Percentiles rank a stretch among this genome's conserved stretches.
Evolutionary conservation across 2,329 filamentous ascomycete genomes (phyloP).

Genomic region (Tolypocladium album): DNA sequence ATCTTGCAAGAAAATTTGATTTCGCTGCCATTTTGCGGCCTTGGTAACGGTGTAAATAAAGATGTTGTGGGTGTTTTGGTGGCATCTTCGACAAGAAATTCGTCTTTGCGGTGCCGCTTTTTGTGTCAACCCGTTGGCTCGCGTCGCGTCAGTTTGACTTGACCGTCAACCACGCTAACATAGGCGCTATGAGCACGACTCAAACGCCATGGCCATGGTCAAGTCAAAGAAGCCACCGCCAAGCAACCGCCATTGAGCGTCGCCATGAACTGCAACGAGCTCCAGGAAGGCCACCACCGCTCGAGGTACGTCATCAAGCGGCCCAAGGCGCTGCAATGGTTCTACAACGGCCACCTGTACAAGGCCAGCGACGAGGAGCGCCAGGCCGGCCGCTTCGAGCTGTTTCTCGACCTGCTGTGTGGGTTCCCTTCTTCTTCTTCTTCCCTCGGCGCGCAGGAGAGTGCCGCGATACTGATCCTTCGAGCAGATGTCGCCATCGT

Average conservation of each 20-base stretch:
- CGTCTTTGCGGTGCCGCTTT: too few relatives aligned
- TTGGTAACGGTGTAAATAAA: too few relatives aligned
- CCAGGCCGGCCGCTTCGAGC: constrained; percentile 34
- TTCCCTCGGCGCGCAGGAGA: neutral
- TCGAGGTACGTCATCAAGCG: constrained; percentile 24
- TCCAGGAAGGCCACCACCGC: constrained; percentile 17
- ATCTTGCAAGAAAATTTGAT: too few relatives aligned
- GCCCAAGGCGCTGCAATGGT: constrained; percentile 32
- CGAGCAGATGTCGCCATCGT: constrained; percentile 30
- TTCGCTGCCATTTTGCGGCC: too few relatives aligned
- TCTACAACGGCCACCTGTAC: constrained; percentile 27
- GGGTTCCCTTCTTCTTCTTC: constrained; percentile 4
- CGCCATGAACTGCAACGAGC: constrained; percentile 25
- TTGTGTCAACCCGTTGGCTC: too few relatives aligned
- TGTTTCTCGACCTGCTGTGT: constrained; percentile 39
- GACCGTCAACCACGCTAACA: neutral
- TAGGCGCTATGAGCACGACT: neutral
- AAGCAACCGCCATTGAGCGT: neutral
- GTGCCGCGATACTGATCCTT: neutral
- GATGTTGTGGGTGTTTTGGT: too few relatives aligned
- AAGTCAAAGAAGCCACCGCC: neutral
- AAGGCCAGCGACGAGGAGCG: constrained; percentile 32
- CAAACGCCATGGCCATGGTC: neutral
- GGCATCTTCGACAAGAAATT: too few relatives aligned
- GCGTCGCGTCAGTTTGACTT: too few relatives aligned